These are phyloP conservation scores for Nigrograna mackinnonii DNA, from an alignment of 2,329 filamentous ascomycete species.

Conservation along the genomic window DNA sequence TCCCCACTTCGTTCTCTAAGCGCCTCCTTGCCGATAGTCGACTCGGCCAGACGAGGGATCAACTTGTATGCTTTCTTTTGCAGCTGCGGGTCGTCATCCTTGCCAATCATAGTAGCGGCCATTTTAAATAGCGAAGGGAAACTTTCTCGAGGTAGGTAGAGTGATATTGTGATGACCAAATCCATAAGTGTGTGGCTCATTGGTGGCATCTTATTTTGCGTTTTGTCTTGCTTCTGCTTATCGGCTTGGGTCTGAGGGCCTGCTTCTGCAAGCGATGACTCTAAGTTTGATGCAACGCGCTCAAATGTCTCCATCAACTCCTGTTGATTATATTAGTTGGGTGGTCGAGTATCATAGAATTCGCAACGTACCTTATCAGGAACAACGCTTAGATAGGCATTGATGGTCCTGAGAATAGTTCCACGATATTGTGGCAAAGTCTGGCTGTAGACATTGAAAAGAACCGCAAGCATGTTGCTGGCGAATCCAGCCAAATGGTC, in stretches of 20 bases:
- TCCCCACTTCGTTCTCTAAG: slow-evolving; percentile 75
- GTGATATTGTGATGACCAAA: slow-evolving; percentile 91
- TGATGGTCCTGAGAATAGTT: slow-evolving; percentile 91
- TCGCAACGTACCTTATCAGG: slow-evolving; percentile 56
- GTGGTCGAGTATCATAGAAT: background rate
- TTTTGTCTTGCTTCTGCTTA: slow-evolving; percentile 63
- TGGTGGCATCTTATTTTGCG: slow-evolving; percentile 79
- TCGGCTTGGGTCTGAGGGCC: slow-evolving; percentile 65
- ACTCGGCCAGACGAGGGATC: slow-evolving; percentile 85
- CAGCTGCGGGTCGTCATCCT: slow-evolving; percentile 82
- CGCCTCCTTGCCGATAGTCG: slow-evolving; percentile 74
- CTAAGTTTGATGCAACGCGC: slow-evolving; percentile 83
- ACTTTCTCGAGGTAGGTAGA: slow-evolving; percentile 86
- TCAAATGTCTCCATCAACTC: slow-evolving; percentile 89
- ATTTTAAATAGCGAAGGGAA: slow-evolving; percentile 86
- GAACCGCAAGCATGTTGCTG: slow-evolving; percentile 86
- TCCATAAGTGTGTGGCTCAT: slow-evolving; percentile 96
- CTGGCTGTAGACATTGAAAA: slow-evolving; percentile 99
- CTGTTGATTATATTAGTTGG: slow-evolving; percentile 28
- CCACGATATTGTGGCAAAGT: slow-evolving; percentile 91
- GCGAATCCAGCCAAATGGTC: slow-evolving; percentile 78
- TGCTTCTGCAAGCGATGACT: slow-evolving; percentile 65
- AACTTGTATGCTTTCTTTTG: slow-evolving; percentile 99
- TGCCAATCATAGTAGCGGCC: slow-evolving; percentile 79
- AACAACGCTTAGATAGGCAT: slow-evolving; percentile 89